Evolutionary conservation across 176 grass and related monocot genomes (phyloP), one percentile per base, ranked within the genome.

Genomic region (Poa pratensis): DNA sequence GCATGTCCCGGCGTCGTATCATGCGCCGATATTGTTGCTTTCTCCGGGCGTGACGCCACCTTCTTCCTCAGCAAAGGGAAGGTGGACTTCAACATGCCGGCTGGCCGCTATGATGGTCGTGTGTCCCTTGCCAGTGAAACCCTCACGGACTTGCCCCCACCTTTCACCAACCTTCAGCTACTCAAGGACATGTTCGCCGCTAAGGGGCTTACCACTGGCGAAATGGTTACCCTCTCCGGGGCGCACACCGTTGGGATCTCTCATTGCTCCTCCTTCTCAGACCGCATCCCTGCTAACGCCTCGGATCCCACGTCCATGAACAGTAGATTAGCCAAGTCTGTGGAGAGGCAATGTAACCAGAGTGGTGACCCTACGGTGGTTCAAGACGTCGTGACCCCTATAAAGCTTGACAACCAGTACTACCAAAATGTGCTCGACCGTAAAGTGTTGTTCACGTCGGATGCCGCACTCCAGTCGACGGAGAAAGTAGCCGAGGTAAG

Each of bases 21-120:
- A 14, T 90, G 85, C 73, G 83, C 88, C 6, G 93, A 94, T 39
- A 86, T 94, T 58, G 32, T 94, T 18, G 86, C 82, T 6, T 90
- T 94, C 62, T 83, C 92, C 0, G 86, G 77, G 7, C 83, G 88
- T 5, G 88, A 94, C 35, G 76, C 89, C 4, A 19, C 84, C 28
- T 49, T 22, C 62, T 43, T 87, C 64, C 80, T 90, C 32, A 78
- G 86, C 40, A 42, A 53, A 18, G 5, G 37, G 35, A 9, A 34
- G 23, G 48, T 92, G 9, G 0, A 52, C 20, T 86, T 90, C 42
- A 20, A 57, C 20, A 85, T 95, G 32, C 77, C 72, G 8, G 49
- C 79, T 0, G 93, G 93, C 22, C 83, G 93, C 43, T 83, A 63
- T 0, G 93, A 92, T 28, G 83, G 93, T 0, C 84, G 35, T 5